Percentiles rank a stretch among this genome's conserved stretches.
phyloP scores from a whole-genome alignment of 2,329 filamentous ascomycete genomes.

The Talaromyces amestolkiae region DNA sequence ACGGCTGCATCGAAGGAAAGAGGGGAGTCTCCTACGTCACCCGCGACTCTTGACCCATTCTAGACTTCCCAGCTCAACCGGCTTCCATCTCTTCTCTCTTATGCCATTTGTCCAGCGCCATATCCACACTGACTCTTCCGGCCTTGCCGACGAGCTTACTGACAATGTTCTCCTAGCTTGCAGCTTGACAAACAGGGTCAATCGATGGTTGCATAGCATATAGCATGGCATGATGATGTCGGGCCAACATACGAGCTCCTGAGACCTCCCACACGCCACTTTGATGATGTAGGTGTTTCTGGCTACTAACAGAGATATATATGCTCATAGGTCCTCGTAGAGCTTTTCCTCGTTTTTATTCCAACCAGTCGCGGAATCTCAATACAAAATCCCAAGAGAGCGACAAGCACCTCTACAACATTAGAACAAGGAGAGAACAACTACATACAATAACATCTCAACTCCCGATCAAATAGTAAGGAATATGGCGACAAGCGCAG shows the following conservation, averaged over 20 bases:
- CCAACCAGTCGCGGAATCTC: background rate
- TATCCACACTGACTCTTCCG: slow-evolving; percentile 8
- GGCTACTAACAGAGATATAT: background rate
- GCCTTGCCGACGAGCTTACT: background rate
- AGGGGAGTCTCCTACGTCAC: slow-evolving; percentile 6
- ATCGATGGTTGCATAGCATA: background rate
- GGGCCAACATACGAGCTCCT: background rate
- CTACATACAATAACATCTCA: background rate
- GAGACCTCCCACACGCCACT: background rate
- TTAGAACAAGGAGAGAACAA: background rate
- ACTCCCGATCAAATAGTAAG: background rate
- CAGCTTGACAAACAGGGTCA: background rate
- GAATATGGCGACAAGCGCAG: background rate
- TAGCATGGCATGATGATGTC: slow-evolving; percentile 7
- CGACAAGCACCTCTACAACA: background rate
- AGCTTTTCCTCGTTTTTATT: background rate
- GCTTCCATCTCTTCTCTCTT: background rate
- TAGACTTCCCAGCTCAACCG: background rate
- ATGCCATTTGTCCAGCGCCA: background rate
- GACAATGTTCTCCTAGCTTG: background rate
- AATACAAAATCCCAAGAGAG: background rate
- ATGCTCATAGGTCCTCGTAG: background rate
- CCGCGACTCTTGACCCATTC: background rate
- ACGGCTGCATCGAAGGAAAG: background rate
- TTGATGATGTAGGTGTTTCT: background rate